Evolutionary conservation across 2,329 filamentous ascomycete genomes (phyloP).

Genomic region (Trichophyton mentagrophytes): DNA sequence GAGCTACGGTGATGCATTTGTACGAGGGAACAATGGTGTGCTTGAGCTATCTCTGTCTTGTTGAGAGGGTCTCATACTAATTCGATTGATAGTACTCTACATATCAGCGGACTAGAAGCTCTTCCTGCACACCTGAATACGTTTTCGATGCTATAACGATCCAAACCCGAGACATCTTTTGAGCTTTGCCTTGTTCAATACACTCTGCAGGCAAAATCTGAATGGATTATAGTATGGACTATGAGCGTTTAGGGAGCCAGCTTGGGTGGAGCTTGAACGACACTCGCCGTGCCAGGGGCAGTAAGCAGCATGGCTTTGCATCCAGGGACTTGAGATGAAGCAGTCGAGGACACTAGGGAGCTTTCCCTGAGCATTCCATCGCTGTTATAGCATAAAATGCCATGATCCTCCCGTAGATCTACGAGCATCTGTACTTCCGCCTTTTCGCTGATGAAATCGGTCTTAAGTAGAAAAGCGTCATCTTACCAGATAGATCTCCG

Average conservation of each 20-base stretch:
- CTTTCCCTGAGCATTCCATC: not conserved
- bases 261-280: not conserved
- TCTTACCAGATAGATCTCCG: not conserved
- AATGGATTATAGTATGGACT: not conserved
- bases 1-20: constrained; percentile 87
- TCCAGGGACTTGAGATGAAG: not conserved
- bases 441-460: no score
- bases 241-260: not conserved
- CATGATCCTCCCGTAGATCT: no score
- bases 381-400: not conserved
- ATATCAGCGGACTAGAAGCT: constrained; percentile 9
- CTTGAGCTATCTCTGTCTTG: constrained; percentile 7
- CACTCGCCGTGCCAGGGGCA: not conserved
- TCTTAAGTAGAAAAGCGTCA: not conserved
- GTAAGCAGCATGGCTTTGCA: not conserved
- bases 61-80: not conserved
- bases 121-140: not conserved
- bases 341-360: not conserved
- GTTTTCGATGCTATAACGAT: not conserved
- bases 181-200: not conserved
- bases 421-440: no score
- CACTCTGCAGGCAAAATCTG: no score
- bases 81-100: constrained; percentile 9
- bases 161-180: no score
- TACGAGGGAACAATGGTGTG: constrained; percentile 86